Conservation (phyloP, 164 flowering plant genomes). For the Buxus sempervirens region DNA sequence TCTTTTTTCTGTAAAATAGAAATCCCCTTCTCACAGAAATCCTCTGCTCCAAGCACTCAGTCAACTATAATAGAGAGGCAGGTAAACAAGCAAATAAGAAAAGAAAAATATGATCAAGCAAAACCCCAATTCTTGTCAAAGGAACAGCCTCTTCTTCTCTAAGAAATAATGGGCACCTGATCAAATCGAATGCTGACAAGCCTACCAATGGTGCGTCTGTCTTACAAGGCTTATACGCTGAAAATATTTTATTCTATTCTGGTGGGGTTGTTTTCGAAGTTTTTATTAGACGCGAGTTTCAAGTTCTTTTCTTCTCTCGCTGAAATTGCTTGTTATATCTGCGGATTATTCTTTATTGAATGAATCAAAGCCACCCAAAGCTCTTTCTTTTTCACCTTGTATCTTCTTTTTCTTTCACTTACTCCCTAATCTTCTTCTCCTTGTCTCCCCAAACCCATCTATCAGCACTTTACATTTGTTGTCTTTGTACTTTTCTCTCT, state of each 20-base stretch:
- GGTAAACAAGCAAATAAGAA: background rate
- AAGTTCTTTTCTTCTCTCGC: background rate
- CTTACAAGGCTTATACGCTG: too few relatives aligned
- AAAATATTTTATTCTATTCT: background rate
- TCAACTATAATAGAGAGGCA: background rate
- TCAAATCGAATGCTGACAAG: constrained; percentile 21
- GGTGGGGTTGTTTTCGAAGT: background rate
- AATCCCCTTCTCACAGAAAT: constrained; percentile 13
- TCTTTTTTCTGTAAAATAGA: background rate
- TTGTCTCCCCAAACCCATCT: too few relatives aligned
- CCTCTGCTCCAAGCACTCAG: background rate
- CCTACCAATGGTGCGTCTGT: constrained; percentile 13
- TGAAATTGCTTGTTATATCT: too few relatives aligned
- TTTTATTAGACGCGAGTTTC: too few relatives aligned
- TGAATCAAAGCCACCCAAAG: too few relatives aligned
- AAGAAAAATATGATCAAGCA: background rate
- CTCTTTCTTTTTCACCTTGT: background rate
- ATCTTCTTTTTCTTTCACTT: too few relatives aligned
- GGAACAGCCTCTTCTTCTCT: background rate
- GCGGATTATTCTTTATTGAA: too few relatives aligned
- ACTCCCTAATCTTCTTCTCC: too few relatives aligned
- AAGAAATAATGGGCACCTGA: constrained; percentile 23
- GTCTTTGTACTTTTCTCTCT: too few relatives aligned
- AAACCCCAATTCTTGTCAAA: background rate
- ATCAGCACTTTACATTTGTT: too few relatives aligned